Conservation (phyloP, 2,329 filamentous ascomycete genomes). For the Penicillium griseofulvum region DNA sequence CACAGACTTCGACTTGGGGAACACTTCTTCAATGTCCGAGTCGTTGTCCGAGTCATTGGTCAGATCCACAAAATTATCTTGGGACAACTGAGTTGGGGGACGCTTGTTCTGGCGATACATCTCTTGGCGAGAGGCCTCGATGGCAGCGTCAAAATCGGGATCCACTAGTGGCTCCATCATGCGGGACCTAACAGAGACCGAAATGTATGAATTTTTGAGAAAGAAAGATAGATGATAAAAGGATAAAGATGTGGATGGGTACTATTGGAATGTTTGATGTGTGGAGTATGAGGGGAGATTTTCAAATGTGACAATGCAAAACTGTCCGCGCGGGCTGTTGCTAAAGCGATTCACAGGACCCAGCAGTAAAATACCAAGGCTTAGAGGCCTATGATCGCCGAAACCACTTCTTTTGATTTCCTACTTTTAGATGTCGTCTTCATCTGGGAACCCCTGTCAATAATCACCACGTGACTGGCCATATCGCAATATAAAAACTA, state of each 20-base stretch:
- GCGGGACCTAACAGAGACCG: background rate
- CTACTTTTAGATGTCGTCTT: background rate
- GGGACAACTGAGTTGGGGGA: background rate
- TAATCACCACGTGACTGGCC: background rate
- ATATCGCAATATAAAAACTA: slow-evolving; percentile 1
- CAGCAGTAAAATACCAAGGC: background rate
- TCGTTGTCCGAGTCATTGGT: slow-evolving; percentile 34
- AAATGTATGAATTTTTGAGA: background rate
- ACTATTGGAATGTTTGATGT: background rate
- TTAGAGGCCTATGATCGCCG: background rate
- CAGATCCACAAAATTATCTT: slow-evolving; percentile 31
- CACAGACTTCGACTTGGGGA: slow-evolving; percentile 29
- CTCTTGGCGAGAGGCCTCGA: slow-evolving; percentile 25
- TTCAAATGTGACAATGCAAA: background rate
- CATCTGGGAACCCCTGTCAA: slow-evolving; percentile 5
- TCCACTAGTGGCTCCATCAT: slow-evolving; percentile 12
- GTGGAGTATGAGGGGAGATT: background rate
- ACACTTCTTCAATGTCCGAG: slow-evolving; percentile 22
- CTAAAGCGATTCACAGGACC: background rate
- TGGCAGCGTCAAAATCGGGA: slow-evolving; percentile 20
- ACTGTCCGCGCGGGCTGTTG: background rate
- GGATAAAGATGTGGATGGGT: background rate
- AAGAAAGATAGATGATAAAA: background rate
- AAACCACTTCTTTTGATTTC: background rate
- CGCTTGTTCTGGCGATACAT: background rate